phyloP scores from a whole-genome alignment of 768 basidiomycete species.

The Trametes coccinea region DNA sequence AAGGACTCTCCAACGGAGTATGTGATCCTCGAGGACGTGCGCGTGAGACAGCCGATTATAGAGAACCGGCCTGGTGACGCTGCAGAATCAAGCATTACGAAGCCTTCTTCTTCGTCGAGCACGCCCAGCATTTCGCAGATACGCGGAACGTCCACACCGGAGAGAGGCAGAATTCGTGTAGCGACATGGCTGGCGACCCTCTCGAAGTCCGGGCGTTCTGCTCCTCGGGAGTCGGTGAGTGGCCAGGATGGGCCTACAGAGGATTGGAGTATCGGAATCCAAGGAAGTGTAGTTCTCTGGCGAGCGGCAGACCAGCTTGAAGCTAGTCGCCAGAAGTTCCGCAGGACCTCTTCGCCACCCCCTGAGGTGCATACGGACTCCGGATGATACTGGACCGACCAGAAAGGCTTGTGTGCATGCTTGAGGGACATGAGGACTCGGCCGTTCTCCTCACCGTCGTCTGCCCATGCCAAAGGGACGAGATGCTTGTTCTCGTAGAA shows the following conservation, averaged over 20 bases:
- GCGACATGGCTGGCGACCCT: slow-evolving; percentile 34
- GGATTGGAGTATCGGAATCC: slow-evolving; percentile 40
- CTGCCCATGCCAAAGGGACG: slow-evolving; percentile 70
- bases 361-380: slow-evolving; percentile 76
- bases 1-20: slow-evolving; percentile 52
- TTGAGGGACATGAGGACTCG: slow-evolving; percentile 72
- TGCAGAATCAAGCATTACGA: slow-evolving; percentile 75
- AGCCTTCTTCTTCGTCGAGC: slow-evolving; percentile 55
- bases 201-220: background rate
- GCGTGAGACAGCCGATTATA: slow-evolving; percentile 63
- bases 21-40: slow-evolving; percentile 56
- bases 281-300: slow-evolving; percentile 42
- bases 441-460: slow-evolving; percentile 68
- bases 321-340: slow-evolving; percentile 75
- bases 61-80: slow-evolving; percentile 73
- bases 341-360: slow-evolving; percentile 66
- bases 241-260: slow-evolving; percentile 63
- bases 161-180: slow-evolving; percentile 44
- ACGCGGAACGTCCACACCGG: slow-evolving; percentile 41
- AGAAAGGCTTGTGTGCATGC: slow-evolving; percentile 69
- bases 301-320: slow-evolving; percentile 50
- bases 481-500: slow-evolving; percentile 48
- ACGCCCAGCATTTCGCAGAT: slow-evolving; percentile 68
- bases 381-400: slow-evolving; percentile 90
- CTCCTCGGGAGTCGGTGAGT: slow-evolving; percentile 23